Conservation (phyloP, 2,329 filamentous ascomycete genomes). For the Xylariaceae sp. region DNA sequence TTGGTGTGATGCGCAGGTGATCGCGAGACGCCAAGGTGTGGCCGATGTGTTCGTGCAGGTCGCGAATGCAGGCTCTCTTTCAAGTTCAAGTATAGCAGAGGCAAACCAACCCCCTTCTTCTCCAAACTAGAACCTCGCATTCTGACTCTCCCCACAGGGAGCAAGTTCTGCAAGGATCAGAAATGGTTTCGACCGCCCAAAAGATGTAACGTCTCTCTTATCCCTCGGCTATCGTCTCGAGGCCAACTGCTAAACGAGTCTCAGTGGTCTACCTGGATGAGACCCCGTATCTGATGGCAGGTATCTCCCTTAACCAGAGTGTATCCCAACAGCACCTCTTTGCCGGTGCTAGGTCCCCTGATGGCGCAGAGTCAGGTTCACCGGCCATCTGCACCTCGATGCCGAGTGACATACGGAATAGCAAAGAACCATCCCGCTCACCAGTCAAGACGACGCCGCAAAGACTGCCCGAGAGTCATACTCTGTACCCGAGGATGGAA, state of each 20-base stretch:
- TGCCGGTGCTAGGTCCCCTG: conserved; percentile 16
- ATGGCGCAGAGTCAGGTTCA: conserved; percentile 14
- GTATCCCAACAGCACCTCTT: conserved; percentile 18
- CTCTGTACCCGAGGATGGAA: conserved; percentile 2
- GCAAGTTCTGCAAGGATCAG: conserved; percentile 28
- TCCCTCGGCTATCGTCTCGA: neutral
- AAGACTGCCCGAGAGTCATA: neutral
- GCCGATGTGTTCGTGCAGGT: conserved; percentile 31
- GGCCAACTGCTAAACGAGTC: conserved; percentile 7
- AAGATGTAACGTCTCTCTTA: conserved; percentile 22
- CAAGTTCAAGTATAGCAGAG: conserved; percentile 33
- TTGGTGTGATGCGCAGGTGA: conserved; percentile 35
- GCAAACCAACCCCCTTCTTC: conserved; percentile 16
- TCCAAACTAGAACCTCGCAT: neutral
- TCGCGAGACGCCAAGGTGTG: conserved; percentile 32
- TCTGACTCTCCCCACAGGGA: conserved; percentile 15
- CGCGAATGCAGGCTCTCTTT: conserved; percentile 32
- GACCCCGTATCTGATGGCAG: conserved; percentile 25
- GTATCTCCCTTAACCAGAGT: conserved; percentile 23
- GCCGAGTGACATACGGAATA: conserved; percentile 9
- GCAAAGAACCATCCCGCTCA: neutral
- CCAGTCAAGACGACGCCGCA: neutral
- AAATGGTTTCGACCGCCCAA: conserved; percentile 29
- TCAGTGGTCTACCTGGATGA: conserved; percentile 32
- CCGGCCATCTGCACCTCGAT: conserved; percentile 6